Conservation (phyloP, 768 basidiomycete genomes). For the Chiua virens region DNA sequence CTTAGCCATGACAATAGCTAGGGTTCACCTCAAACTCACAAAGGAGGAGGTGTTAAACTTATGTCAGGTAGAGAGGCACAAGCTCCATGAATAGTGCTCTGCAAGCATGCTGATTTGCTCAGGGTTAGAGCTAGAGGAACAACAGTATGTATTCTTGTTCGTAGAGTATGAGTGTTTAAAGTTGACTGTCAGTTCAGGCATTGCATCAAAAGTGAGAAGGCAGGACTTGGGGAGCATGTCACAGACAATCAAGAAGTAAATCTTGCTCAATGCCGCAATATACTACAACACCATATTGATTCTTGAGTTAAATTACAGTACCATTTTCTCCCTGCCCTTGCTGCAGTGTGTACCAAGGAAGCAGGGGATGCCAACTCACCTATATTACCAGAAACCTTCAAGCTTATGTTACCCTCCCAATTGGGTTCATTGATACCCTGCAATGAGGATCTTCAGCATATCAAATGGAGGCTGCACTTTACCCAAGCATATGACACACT, state of each 20-base stretch:
- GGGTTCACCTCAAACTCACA: neutral
- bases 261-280: neutral
- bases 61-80: too few relatives aligned
- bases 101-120: neutral
- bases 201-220: neutral
- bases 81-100: neutral
- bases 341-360: neutral
- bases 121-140: neutral
- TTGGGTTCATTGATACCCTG: neutral
- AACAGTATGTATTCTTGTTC: neutral
- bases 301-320: conserved; percentile 5
- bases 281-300: conserved; percentile 1
- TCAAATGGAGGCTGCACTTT: conserved; percentile 3
- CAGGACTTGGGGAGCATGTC: neutral
- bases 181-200: neutral
- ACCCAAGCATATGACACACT: conserved; percentile 21
- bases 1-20: neutral
- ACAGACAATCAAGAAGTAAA: conserved; percentile 1
- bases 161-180: conserved; percentile 23
- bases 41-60: neutral
- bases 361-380: neutral
- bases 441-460: neutral
- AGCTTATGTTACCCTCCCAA: neutral
- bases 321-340: conserved; percentile 1
- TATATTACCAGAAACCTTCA: neutral